Percentiles rank a stretch among this genome's conserved stretches.
phyloP scores from a whole-genome alignment of 768 basidiomycete genomes.

The Dioszegia crocea region DNA sequence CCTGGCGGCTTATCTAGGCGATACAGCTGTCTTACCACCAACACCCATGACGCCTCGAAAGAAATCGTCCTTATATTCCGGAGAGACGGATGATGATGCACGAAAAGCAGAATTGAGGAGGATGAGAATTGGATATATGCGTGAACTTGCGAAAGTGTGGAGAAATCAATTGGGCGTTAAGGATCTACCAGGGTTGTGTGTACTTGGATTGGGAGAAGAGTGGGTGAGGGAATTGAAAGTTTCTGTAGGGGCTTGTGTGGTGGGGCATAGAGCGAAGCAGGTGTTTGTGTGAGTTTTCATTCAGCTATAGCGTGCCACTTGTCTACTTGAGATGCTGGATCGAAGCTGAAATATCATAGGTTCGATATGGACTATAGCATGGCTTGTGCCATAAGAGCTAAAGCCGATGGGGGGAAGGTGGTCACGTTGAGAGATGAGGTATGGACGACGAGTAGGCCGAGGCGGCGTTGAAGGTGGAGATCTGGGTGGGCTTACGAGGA shows the following conservation, averaged over 20 bases:
- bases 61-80: background rate
- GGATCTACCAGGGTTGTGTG: conserved; percentile 1
- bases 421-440: background rate
- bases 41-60: conserved; percentile 5
- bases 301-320: background rate
- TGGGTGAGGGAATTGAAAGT: conserved; percentile 23
- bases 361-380: conserved; percentile 38
- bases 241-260: background rate
- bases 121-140: conserved; percentile 10
- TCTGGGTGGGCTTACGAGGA: background rate
- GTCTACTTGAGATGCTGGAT: too few species aligned
- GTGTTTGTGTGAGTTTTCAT: conserved; percentile 9
- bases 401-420: background rate
- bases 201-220: conserved; percentile 15
- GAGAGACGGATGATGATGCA: background rate
- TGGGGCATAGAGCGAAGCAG: background rate
- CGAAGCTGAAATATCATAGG: conserved; percentile 13
- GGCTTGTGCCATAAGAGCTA: conserved; percentile 14
- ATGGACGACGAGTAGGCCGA: conserved; percentile 1
- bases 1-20: background rate
- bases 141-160: conserved; percentile 28
- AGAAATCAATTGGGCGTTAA: conserved; percentile 1
- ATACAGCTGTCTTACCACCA: background rate
- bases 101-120: background rate
- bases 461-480: background rate